Base-by-base conservation (phyloP, 805 yeast genomes). In the Spathaspora sp. region DNA sequence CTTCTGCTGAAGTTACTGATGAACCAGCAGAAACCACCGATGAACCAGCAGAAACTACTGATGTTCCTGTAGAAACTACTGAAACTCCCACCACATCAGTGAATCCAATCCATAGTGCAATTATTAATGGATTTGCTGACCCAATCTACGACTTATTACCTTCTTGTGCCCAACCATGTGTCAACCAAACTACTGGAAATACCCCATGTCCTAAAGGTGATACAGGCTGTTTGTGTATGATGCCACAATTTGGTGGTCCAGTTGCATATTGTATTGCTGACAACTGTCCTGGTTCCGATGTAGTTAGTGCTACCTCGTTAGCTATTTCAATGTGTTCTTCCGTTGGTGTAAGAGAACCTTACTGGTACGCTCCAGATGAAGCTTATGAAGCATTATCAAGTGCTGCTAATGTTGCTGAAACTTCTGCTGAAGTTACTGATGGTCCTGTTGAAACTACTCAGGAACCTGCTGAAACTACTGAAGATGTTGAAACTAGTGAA, bases 141-240 rank as follows among this genome's bases (percentile, higher is more conserved):
- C 56, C 58, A 49, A 66, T 72, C 50, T 67, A 67, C 54, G 62
- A 49, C 55, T 52, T 52, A n/a, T 59, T 67, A 50, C 75, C 77
- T n/a, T 52, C 60, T 14, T 72, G 77, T 61, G 77, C 75, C 35
- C 63, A 69, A 52, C 42, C 52, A 3, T 72, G 77, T 63, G 67
- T 70, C 23, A 57, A 51, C 45, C 57, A 57, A 44, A 58, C 64
- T 49, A 69, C 76, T 46, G 66, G 67, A 7, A 23, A 23, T 23
- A 75, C 76, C 44, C 26, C 26, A 23, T 73, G 78, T 54, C 78
- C 78, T 47, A 70, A 71, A 66, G 73, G 77, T 75, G 78, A 73
- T 57, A 66, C 76, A 44, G 78, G 78, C 18, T 73, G 78, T 62
- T 67, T 73, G 50, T 73, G 78, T 68, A 73, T 70, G 43, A 72